Base-by-base conservation (phyloP, 331 rosid species). In the Phaseolus coccineus region DNA sequence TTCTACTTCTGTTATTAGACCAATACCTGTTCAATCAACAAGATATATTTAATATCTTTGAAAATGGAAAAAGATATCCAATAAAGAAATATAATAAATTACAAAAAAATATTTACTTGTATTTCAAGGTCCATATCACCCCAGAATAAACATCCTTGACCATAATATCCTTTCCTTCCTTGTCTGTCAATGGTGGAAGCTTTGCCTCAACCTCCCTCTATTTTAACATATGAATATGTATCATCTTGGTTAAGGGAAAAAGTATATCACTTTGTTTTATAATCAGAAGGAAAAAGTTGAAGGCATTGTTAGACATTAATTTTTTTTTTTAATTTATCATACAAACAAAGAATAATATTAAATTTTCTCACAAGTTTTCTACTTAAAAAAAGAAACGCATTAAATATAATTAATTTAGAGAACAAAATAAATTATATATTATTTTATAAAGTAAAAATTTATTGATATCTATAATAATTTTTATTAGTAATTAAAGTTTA, bases 191-290 rank as follows among this genome's bases (percentile, higher is more conserved):
- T 6, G 15, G 4, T 0, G 97, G 98, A 57, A 94, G 92, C 55
- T 85, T 84, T 8, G 57, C 76, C 78, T 94, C 96, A 19, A 87
- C 93, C 52, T 81, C 93, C 16, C 63, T 90, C 98, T 94, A 76
- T 68, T 19, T 42, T 3, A 73, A 28, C 50, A 69, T 25, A 33
- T 8, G 57, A 10, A 10, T 15, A 14, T 25, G 3, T 19, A 57
- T 24, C 14, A 5, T 8, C 33, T 27, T 25, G 3, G 10, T 59
- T 72, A 47, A 14, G 1, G 12, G 3, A 0, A 40, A 73, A 73
- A n/a, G n/a, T 33, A 35, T 25, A n/a, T 25, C 16, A 59, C n/a
- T 28, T 63, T 19, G 22, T 14, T 65, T 33, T 4, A 19, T n/a
- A 44, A 8, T 1, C n/a, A 58, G 4, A 58, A 46, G 10, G 24